These are phyloP conservation scores for Penicillium paneum DNA, from an alignment of 2,329 filamentous ascomycete species.

Conservation along the genomic window DNA sequence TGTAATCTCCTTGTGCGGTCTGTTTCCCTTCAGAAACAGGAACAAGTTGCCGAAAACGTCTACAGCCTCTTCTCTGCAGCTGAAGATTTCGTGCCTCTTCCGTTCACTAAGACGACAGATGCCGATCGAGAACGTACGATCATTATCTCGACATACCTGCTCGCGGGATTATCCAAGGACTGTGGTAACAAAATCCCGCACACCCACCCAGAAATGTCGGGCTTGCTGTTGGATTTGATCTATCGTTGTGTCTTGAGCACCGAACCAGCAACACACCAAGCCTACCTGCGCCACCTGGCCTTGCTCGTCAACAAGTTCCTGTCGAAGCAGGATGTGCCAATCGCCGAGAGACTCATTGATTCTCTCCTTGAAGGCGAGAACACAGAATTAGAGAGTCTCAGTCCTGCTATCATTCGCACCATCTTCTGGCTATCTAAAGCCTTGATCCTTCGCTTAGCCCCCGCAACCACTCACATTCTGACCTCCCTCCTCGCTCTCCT, in stretches of 20 bases:
- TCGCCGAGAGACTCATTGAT: slow-evolving; percentile 33
- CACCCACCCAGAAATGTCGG: slow-evolving; percentile 30
- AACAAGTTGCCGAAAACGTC: slow-evolving; percentile 51
- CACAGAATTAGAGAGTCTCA: slow-evolving; percentile 23
- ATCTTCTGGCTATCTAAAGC: slow-evolving; percentile 62
- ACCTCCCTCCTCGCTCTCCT: slow-evolving; percentile 48
- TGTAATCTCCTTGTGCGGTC: slow-evolving; percentile 58
- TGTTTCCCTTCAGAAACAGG: slow-evolving; percentile 52
- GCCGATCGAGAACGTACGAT: slow-evolving; percentile 46
- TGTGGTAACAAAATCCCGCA: slow-evolving; percentile 29
- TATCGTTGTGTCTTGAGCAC: slow-evolving; percentile 29
- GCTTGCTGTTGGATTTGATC: slow-evolving; percentile 37
- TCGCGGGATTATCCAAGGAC: slow-evolving; percentile 51
- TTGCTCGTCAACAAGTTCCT: slow-evolving; percentile 44
- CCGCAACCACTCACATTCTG: slow-evolving; percentile 50
- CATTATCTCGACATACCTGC: slow-evolving; percentile 56
- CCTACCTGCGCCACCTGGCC: slow-evolving; percentile 43
- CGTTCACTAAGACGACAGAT: slow-evolving; percentile 31
- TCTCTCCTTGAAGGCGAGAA: slow-evolving; percentile 27
- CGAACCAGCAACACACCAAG: slow-evolving; percentile 38
- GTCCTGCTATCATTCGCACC: slow-evolving; percentile 49
- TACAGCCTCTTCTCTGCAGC: slow-evolving; percentile 52
- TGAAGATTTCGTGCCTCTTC: slow-evolving; percentile 35
- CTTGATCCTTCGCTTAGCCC: slow-evolving; percentile 54
- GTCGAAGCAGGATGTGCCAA: slow-evolving; percentile 31